Percentiles rank a stretch among this genome's conserved stretches.
Evolutionary conservation across 2,329 filamentous ascomycete genomes (phyloP).

Genomic region (Phoma sp.): DNA sequence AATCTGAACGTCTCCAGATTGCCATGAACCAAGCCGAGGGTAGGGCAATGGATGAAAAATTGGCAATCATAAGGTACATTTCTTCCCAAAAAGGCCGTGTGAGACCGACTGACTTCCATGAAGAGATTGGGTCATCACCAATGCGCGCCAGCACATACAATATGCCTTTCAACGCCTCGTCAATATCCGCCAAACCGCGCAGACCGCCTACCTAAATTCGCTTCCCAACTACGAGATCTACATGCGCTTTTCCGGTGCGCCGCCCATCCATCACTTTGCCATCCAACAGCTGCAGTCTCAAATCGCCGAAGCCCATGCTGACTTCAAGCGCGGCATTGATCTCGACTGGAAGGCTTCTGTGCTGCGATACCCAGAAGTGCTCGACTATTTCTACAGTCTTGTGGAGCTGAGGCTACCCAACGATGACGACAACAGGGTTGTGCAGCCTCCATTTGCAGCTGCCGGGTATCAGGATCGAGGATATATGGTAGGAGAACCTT

Average conservation of each 20-base stretch:
- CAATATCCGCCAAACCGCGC: slow-evolving; percentile 49
- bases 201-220: slow-evolving; percentile 51
- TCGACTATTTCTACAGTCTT: slow-evolving; percentile 79
- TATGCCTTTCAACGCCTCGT: slow-evolving; percentile 51
- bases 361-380: slow-evolving; percentile 76
- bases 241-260: slow-evolving; percentile 53
- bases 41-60: slow-evolving; percentile 45
- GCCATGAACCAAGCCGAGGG: slow-evolving; percentile 49
- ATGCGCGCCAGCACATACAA: slow-evolving; percentile 54
- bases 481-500: slow-evolving; percentile 30
- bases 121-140: slow-evolving; percentile 55
- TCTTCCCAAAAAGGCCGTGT: neutral
- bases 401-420: slow-evolving; percentile 69
- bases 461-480: slow-evolving; percentile 47
- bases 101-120: slow-evolving; percentile 21
- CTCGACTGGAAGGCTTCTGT: slow-evolving; percentile 79
- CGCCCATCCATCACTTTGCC: slow-evolving; percentile 51
- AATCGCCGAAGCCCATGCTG: slow-evolving; percentile 67
- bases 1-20: slow-evolving; percentile 48
- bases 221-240: slow-evolving; percentile 56
- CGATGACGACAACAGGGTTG: slow-evolving; percentile 54
- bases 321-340: slow-evolving; percentile 75
- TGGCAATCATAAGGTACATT: slow-evolving; percentile 44
- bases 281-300: slow-evolving; percentile 55
- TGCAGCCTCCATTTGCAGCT: slow-evolving; percentile 48